A percentile compares a stretch with the other conserved stretches of the same genome.
Evolutionary conservation across 495 filamentous ascomycete genomes (phyloP).

Genomic region (Aspergillus kassunensis): DNA sequence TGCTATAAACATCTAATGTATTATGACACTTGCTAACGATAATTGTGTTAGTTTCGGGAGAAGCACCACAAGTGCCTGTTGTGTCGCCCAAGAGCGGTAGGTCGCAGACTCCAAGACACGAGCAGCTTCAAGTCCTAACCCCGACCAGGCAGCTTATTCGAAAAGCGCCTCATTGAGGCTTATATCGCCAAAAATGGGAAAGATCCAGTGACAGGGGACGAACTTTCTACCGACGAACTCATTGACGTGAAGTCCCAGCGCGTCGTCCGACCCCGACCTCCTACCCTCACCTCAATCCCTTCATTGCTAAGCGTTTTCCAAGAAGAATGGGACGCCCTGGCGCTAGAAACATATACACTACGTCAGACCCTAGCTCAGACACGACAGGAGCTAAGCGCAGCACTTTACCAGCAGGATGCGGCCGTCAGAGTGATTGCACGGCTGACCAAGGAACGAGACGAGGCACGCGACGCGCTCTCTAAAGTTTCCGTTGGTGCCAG

Average conservation of each 20-base stretch:
- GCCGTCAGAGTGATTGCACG: conserved; percentile 90
- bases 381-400: conserved; percentile 86
- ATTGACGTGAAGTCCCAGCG: conserved; percentile 79
- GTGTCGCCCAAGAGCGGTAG: conserved; percentile 90
- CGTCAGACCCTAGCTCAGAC: conserved; percentile 85
- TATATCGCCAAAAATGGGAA: conserved; percentile 93
- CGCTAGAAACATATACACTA: conserved; percentile 83
- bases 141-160: conserved; percentile 73
- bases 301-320: conserved; percentile 96
- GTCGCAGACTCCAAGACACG: conserved; percentile 24
- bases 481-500: conserved; percentile 67
- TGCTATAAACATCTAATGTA: neutral
- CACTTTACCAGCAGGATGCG: conserved; percentile 94
- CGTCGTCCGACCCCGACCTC: conserved; percentile 82
- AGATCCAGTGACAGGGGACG: conserved; percentile 88
- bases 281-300: conserved; percentile 93
- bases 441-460: conserved; percentile 82
- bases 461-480: conserved; percentile 87
- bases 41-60: conserved; percentile 75
- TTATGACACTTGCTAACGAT: conserved; percentile 18
- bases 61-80: conserved; percentile 92
- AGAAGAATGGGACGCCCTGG: conserved; percentile 95
- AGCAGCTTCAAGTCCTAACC: conserved; percentile 29
- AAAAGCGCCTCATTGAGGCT: conserved; percentile 90
- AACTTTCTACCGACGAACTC: conserved; percentile 79